Evolutionary conservation across 2,329 filamentous ascomycete genomes (phyloP).

Genomic region (Diaporthe sp.): DNA sequence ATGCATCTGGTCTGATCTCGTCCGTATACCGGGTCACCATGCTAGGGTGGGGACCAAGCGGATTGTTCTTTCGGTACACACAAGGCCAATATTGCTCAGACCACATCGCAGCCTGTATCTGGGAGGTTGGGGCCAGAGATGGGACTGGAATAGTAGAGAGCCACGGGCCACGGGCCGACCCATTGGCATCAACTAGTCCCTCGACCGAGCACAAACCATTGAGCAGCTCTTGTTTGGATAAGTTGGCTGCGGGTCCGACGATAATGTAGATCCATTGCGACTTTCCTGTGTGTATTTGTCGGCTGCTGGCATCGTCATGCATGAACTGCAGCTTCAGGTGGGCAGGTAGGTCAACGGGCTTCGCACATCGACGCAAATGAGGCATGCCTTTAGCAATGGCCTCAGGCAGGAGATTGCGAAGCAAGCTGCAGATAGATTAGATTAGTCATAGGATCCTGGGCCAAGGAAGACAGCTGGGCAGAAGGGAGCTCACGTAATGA

Average conservation of each 20-base stretch:
- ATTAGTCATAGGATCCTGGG: conserved; percentile 48
- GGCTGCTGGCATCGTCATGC: conserved; percentile 68
- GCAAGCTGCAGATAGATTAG: conserved; percentile 57
- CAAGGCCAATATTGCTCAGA: conserved; percentile 85
- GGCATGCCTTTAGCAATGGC: conserved; percentile 75
- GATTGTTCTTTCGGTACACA: conserved; percentile 89
- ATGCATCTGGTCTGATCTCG: conserved; percentile 75
- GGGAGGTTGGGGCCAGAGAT: conserved; percentile 79
- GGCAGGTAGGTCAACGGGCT: conserved; percentile 76
- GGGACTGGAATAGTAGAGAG: conserved; percentile 78
- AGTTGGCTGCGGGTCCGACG: conserved; percentile 63
- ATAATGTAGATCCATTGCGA: conserved; percentile 73
- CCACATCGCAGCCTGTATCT: conserved; percentile 82
- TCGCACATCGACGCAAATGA: conserved; percentile 83
- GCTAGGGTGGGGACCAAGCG: conserved; percentile 85
- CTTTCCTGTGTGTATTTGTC: conserved; percentile 71
- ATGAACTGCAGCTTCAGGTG: conserved; percentile 75
- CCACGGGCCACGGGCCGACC: conserved; percentile 58
- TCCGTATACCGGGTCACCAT: conserved; percentile 78
- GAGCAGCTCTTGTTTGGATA: conserved; percentile 68
- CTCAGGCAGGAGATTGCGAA: conserved; percentile 70
- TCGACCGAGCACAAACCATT: conserved; percentile 63
- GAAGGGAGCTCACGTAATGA: conserved; percentile 74
- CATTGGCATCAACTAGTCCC: conserved; percentile 58
- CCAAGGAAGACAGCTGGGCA: conserved; percentile 14